Percentiles rank a stretch among this genome's conserved stretches.
phyloP scores from a whole-genome alignment of 192 early-diverging fungal species.

The Dissophora ornata region DNA sequence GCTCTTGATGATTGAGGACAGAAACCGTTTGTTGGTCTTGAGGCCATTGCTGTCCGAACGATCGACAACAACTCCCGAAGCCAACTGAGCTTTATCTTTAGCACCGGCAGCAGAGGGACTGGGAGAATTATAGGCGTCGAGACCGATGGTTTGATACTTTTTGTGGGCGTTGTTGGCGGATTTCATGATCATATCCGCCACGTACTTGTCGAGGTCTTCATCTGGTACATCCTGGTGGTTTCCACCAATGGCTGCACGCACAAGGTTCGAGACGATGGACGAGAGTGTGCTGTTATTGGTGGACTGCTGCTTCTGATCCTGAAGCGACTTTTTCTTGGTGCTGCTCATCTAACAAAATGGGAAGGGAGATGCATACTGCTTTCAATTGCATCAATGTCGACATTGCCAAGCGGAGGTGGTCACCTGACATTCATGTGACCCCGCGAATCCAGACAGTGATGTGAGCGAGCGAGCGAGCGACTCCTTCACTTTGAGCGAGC shows the following conservation, averaged over 20 bases:
- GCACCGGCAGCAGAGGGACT: neutral
- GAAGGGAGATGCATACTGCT: neutral
- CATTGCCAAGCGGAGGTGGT: no score
- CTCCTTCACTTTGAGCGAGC: no score
- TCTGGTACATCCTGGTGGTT: slow-evolving; percentile 44
- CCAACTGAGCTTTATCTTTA: slow-evolving; percentile 30
- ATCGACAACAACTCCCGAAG: slow-evolving; percentile 8
- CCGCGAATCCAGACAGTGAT: no score
- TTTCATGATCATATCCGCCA: slow-evolving; percentile 64
- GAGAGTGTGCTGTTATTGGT: slow-evolving; percentile 11
- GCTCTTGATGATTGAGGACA: slow-evolving; percentile 64
- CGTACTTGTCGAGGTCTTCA: slow-evolving; percentile 67
- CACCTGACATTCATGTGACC: no score
- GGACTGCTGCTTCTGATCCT: slow-evolving; percentile 1
- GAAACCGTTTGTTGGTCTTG: slow-evolving; percentile 69
- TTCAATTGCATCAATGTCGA: no score
- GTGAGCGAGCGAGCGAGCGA: no score
- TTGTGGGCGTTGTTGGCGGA: slow-evolving; percentile 55
- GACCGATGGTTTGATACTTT: slow-evolving; percentile 53
- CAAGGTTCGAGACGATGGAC: slow-evolving; percentile 50
- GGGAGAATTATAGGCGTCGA: slow-evolving; percentile 49
- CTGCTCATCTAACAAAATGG: neutral
- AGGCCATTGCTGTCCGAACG: slow-evolving; percentile 56
- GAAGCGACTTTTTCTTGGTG: neutral
- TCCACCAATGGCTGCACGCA: slow-evolving; percentile 62